Percentiles rank a stretch among this genome's conserved stretches.
Conservation (phyloP, 1,284 basidiomycete species). For the Lentinula novae-zelandiae region DNA sequence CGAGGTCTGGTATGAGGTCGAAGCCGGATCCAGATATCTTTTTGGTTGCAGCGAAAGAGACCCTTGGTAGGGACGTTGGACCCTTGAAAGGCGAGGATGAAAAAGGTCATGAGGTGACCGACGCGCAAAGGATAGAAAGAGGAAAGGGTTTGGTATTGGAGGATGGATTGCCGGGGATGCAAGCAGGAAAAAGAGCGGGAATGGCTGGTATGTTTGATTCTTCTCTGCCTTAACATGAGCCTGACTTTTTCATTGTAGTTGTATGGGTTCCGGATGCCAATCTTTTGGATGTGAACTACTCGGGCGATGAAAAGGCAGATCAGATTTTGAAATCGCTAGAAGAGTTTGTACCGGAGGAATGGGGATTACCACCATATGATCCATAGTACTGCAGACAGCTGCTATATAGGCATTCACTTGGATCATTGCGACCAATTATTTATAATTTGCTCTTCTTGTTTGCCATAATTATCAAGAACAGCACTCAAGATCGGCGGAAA, state of each 20-base stretch:
- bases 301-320: conserved; percentile 46
- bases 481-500: too few relatives aligned
- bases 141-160: conserved; percentile 70
- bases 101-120: conserved; percentile 27
- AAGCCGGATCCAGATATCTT: conserved; percentile 79
- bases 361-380: conserved; percentile 69
- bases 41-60: conserved; percentile 56
- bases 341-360: conserved; percentile 68
- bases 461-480: too few relatives aligned
- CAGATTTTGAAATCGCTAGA: conserved; percentile 55
- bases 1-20: conserved; percentile 40
- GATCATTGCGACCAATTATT: too few relatives aligned
- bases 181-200: conserved; percentile 73
- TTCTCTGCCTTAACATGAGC: neutral
- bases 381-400: neutral
- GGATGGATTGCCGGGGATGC: conserved; percentile 68
- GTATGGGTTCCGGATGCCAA: conserved; percentile 76
- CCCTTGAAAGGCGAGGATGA: conserved; percentile 35
- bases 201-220: conserved; percentile 58
- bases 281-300: conserved; percentile 48
- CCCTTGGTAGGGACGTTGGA: conserved; percentile 56
- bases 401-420: too few relatives aligned
- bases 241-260: conserved; percentile 36
- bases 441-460: too few relatives aligned
- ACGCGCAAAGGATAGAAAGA: conserved; percentile 26